Base-by-base conservation (phyloP, 495 filamentous ascomycete genomes). In the Daldinia loculata region DNA sequence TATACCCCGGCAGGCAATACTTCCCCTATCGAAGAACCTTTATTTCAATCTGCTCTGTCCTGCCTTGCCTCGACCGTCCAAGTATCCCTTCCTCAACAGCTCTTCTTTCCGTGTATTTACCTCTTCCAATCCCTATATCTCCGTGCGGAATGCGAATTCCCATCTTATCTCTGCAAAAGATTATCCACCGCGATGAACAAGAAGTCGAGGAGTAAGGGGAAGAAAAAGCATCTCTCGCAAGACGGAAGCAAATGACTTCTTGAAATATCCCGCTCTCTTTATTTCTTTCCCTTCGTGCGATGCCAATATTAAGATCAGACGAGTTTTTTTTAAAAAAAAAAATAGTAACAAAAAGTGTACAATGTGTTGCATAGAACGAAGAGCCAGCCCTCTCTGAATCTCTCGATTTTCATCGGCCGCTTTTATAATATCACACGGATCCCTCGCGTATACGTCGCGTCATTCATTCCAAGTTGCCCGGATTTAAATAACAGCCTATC, bases 61-160 rank as follows among this genome's bases (percentile, higher is more conserved):
- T 27, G 17, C 8, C 15, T n/a, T 41, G 36, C 19, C 1, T 22
- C 55, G 4, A 41, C 5, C 24, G 24, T 14, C 50, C 50, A 6
- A 11, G 3, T 30, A 39, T 17, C 17, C n/a, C 22, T 9, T 3
- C 3, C 39, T 53, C 57, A 36, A 5, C 34, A 5, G 12, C 0
- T 36, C 4, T 30, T 36, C 17, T 36, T 22, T 61, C 30, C 34
- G 0, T 61, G 39, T 50, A 34, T 38, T 19, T 39, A 38, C 43
- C 3, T 36, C 38, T 30, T 34, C 17, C 24, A 14, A 2, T 32
- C 51, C 69, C 12, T 61, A 45, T 5, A 72, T 62, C 65, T 67
- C 65, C 63, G n/a, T 61, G 30, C 55, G 63, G 67, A 74, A 71
- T 69, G 66, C 68, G 60, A 72, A 74, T 71, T 64, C 63, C 72